Base-by-base conservation (phyloP, 768 basidiomycete species). In the Hygrocybe punicea region DNA sequence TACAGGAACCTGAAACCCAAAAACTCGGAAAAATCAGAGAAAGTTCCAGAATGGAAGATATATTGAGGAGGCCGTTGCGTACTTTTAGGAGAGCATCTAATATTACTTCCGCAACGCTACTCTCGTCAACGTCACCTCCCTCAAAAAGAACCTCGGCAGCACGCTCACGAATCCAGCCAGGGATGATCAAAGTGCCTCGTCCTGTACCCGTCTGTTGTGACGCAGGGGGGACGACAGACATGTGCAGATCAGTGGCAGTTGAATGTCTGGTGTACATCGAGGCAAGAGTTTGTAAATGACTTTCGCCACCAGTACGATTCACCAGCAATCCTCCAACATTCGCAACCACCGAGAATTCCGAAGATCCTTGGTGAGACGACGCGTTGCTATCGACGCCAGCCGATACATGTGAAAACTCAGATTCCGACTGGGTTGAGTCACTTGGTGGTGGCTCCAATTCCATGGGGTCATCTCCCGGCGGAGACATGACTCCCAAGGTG, bases 111-210 rank as follows among this genome's bases (percentile, higher is more conserved):
- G 91, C 89, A 6, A 95, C 75, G 59, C 89, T 93, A 59, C 81
- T 81, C 71, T 93, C 90, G 63, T 96, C 93, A 9, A 92, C 85
- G 62, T 94, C 92, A 6, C 91, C 91, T 1, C 87, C 86, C 66
- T 92, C 91, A 60, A 97, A 98, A 9, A 98, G 74, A 5, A 96
- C 81, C 69, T 98, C 97, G 1, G 94, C 85, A 1, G 89, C 89
- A 13, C 95, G 80, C 68, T 98, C 96, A 42, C 96, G 75, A 39
- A 99, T 80, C 97, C 97, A 99, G 2, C 96, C 96, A 1, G 96
- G 96, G 44, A 98, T 83, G 45, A 91, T 77, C 46, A 97, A 70
- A 0, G 87, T 92, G 0, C 90, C 93, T 7, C 80, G 75, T 2
- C 90, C 91, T 1, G 87, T 87, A 1, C 88, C 87, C 11, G 77